Conservation (phyloP, 495 filamentous ascomycete species). For the Hypoxylon fuscum region DNA sequence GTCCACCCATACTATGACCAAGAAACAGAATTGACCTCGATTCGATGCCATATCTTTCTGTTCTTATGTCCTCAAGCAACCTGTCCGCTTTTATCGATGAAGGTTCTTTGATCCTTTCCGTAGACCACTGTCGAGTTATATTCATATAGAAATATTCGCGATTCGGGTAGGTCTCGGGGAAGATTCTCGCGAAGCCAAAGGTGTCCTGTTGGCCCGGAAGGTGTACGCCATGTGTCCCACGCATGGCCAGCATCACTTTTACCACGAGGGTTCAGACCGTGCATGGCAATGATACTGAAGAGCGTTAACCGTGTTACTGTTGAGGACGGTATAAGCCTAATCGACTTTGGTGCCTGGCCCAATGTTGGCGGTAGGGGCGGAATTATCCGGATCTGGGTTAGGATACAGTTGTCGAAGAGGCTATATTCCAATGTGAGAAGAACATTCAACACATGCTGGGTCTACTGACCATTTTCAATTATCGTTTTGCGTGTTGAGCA, state of each 20-base stretch:
- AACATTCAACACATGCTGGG: no score
- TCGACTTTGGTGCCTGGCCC: no score
- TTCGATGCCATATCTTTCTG: constrained; percentile 25
- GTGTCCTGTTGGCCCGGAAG: constrained; percentile 23
- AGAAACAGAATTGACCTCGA: constrained; percentile 34
- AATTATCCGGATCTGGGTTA: not conserved
- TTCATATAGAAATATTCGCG: constrained; percentile 42
- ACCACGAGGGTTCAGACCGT: constrained; percentile 46
- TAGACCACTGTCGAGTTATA: constrained; percentile 41
- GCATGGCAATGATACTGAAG: not conserved
- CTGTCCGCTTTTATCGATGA: constrained; percentile 39
- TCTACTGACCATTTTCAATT: no score
- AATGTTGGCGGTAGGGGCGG: no score
- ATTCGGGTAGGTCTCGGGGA: constrained; percentile 34
- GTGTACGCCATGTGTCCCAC: constrained; percentile 47
- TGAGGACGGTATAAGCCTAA: no score
- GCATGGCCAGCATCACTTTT: constrained; percentile 38
- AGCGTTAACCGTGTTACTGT: no score
- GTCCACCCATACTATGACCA: constrained; percentile 35
- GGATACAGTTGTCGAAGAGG: not conserved
- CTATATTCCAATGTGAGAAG: not conserved
- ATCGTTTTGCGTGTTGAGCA: no score
- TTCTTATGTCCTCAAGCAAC: constrained; percentile 33
- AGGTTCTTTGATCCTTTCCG: constrained; percentile 35
- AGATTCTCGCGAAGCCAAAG: constrained; percentile 47